Evolutionary conservation across 768 basidiomycete genomes (phyloP).

Genomic region (Chiua virens): DNA sequence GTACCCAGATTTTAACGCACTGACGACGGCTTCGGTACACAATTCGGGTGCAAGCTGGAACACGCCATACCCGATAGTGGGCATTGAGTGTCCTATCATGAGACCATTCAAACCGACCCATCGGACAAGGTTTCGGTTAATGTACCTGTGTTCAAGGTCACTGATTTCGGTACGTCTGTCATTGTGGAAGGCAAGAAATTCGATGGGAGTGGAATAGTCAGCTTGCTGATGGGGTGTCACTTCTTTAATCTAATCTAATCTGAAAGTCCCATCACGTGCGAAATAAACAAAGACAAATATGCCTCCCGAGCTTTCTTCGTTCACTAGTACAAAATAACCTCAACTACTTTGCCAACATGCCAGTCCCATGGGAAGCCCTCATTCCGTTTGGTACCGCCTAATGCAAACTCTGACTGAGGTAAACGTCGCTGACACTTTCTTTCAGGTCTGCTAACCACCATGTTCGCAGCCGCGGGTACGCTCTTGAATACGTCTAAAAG

Average conservation of each 20-base stretch:
- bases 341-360: slow-evolving; percentile 55
- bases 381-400: slow-evolving; percentile 79
- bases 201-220: too few relatives aligned
- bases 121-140: not conserved
- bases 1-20: slow-evolving; percentile 26
- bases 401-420: too few relatives aligned
- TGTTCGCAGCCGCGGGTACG: slow-evolving; percentile 92
- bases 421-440: slow-evolving; percentile 4
- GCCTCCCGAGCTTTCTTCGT: not conserved
- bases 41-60: slow-evolving; percentile 10
- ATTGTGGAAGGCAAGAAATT: not conserved
- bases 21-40: slow-evolving; percentile 13
- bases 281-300: slow-evolving; percentile 26
- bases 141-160: slow-evolving; percentile 13
- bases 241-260: not conserved
- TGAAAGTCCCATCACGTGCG: not conserved
- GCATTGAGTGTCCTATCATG: slow-evolving; percentile 22
- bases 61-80: slow-evolving; percentile 29
- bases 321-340: not conserved
- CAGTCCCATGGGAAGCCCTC: slow-evolving; percentile 95
- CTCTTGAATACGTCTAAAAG: slow-evolving; percentile 76
- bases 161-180: slow-evolving; percentile 4
- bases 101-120: not conserved
- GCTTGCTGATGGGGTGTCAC: not conserved
- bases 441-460: slow-evolving; percentile 75